Evolutionary conservation across 805 yeast genomes (phyloP).

Genomic region (Saccharomycopsis microspora): DNA sequence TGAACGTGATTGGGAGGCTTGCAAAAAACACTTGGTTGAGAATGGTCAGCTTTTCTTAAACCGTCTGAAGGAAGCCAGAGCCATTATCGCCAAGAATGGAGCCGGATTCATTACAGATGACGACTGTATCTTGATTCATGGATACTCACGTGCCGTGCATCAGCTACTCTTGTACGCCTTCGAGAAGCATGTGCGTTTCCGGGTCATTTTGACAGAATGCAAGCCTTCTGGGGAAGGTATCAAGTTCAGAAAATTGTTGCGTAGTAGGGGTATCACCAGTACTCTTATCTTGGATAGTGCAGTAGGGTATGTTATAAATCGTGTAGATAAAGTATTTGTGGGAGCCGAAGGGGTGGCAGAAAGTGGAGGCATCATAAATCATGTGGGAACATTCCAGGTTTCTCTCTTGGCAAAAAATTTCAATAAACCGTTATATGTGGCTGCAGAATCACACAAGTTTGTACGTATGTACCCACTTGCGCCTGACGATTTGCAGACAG

Average conservation of each 20-base stretch:
- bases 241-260: constrained; percentile 56
- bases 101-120: constrained; percentile 86
- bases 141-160: constrained; percentile 82
- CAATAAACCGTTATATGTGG: constrained; percentile 88
- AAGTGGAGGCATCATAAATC: constrained; percentile 95
- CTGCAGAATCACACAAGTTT: constrained; percentile 90
- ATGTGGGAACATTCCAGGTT: constrained; percentile 88
- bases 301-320: constrained; percentile 84
- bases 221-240: constrained; percentile 63
- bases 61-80: constrained; percentile 84
- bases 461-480: constrained; percentile 92
- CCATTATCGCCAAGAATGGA: constrained; percentile 80
- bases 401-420: constrained; percentile 87
- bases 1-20: constrained; percentile 89
- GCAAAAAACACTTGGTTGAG: constrained; percentile 77
- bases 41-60: constrained; percentile 88
- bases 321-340: constrained; percentile 84
- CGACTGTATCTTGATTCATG: constrained; percentile 82
- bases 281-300: constrained; percentile 85
- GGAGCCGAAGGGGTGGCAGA: constrained; percentile 99
- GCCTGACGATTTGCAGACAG: constrained; percentile 78
- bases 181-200: constrained; percentile 58
- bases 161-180: constrained; percentile 70
- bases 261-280: constrained; percentile 72
- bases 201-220: constrained; percentile 89